A percentile compares a stretch with the other conserved stretches of the same genome.
Evolutionary conservation across 2,329 filamentous ascomycete species (phyloP).

Genomic region (Dryadomyces sulphureus): DNA sequence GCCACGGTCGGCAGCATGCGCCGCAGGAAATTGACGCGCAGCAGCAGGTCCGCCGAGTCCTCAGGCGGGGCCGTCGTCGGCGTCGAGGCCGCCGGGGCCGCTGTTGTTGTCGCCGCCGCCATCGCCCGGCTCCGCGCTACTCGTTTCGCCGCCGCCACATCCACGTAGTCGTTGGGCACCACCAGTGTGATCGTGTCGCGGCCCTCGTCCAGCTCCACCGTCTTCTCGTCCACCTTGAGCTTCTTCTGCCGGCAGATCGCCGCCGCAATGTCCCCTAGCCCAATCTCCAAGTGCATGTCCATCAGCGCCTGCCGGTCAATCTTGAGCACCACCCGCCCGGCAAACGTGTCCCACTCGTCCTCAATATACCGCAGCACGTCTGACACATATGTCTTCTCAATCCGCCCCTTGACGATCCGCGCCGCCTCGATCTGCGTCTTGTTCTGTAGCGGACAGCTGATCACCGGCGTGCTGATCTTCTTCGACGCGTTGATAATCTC

Average conservation of each 20-base stretch:
- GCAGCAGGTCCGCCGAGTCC: slow-evolving; percentile 49
- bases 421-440: slow-evolving; percentile 62
- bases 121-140: slow-evolving; percentile 28
- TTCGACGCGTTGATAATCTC: slow-evolving; percentile 99
- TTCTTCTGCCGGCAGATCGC: slow-evolving; percentile 73
- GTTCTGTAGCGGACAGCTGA: slow-evolving; percentile 72
- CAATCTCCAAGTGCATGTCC: slow-evolving; percentile 69
- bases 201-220: slow-evolving; percentile 48
- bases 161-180: slow-evolving; percentile 41
- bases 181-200: slow-evolving; percentile 56
- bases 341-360: slow-evolving; percentile 70
- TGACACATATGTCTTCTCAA: slow-evolving; percentile 84
- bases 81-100: slow-evolving; percentile 19
- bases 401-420: slow-evolving; percentile 80
- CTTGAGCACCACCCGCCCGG: slow-evolving; percentile 64
- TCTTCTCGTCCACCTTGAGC: slow-evolving; percentile 49
- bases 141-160: slow-evolving; percentile 31
- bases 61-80: slow-evolving; percentile 17
- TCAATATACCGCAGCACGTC: slow-evolving; percentile 73
- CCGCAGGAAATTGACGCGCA: slow-evolving; percentile 74
- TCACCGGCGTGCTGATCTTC: slow-evolving; percentile 84
- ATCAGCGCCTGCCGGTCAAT: slow-evolving; percentile 68
- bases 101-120: slow-evolving; percentile 19
- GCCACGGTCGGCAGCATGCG: slow-evolving; percentile 69
- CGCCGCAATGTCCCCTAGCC: slow-evolving; percentile 53